Conservation (phyloP, 2,329 filamentous ascomycete genomes). For the Penicillium sp. region DNA sequence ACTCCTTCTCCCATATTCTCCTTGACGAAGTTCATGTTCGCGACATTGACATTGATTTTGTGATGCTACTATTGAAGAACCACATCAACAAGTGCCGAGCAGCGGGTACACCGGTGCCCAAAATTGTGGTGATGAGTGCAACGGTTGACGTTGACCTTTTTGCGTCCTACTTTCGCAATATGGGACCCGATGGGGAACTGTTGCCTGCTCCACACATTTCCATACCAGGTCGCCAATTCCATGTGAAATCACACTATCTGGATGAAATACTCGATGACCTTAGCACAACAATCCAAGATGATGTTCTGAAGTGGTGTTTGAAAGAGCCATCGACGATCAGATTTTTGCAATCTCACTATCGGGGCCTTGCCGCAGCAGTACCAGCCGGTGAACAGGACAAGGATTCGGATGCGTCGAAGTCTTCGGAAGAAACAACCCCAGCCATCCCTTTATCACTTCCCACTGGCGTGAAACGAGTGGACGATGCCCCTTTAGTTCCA, state of each 20-base stretch:
- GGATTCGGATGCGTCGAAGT: conserved; percentile 9
- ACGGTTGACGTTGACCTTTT: conserved; percentile 51
- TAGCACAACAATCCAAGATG: conserved; percentile 20
- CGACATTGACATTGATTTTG: conserved; percentile 48
- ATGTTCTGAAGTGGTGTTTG: conserved; percentile 17
- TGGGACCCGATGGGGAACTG: conserved; percentile 29
- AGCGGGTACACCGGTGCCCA: conserved; percentile 40
- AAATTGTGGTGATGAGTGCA: conserved; percentile 53
- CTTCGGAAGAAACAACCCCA: neutral
- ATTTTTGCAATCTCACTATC: conserved; percentile 14
- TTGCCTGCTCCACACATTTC: conserved; percentile 43
- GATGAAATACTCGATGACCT: conserved; percentile 42
- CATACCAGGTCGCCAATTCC: conserved; percentile 48
- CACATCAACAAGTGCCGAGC: conserved; percentile 38
- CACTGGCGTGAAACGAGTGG: conserved; percentile 3
- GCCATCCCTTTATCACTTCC: neutral
- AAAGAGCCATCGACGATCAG: conserved; percentile 3
- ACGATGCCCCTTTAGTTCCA: conserved; percentile 45
- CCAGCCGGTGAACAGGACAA: neutral
- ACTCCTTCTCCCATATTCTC: conserved; percentile 50
- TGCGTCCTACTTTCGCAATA: conserved; percentile 45
- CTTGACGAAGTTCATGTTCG: conserved; percentile 57
- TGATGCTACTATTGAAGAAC: conserved; percentile 50
- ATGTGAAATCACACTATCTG: conserved; percentile 47
- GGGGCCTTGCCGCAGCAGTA: neutral